Percentiles rank a stretch among this genome's conserved stretches.
phyloP scores from a whole-genome alignment of 176 grass and related monocot species.

The Musa acuminata region DNA sequence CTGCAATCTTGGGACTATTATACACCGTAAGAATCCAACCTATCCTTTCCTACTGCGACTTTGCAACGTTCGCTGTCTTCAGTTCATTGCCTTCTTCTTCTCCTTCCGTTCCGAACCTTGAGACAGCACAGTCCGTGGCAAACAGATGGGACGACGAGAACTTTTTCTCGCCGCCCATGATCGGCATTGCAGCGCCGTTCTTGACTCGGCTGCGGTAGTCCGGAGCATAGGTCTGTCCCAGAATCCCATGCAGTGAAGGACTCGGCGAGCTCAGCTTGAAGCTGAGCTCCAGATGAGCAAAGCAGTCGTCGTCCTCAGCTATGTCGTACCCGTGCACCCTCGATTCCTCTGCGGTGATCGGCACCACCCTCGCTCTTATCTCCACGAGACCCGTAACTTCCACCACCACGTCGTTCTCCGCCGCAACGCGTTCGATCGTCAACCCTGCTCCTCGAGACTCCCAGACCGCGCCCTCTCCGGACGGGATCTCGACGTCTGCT shows the following conservation, averaged over 20 bases:
- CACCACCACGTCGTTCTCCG: slow-evolving; percentile 1
- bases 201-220: slow-evolving; percentile 26
- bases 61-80: no score
- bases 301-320: slow-evolving; percentile 15
- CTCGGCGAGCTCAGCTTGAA: slow-evolving; percentile 27
- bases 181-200: slow-evolving; percentile 26
- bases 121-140: slow-evolving; percentile 29
- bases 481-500: background rate
- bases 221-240: slow-evolving; percentile 32
- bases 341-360: slow-evolving; percentile 11
- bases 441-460: background rate
- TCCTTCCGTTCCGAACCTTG: slow-evolving; percentile 15
- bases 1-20: no score
- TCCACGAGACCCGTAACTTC: background rate
- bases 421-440: background rate
- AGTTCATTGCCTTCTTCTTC: background rate
- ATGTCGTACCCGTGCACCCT: slow-evolving; percentile 28
- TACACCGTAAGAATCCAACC: no score
- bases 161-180: slow-evolving; percentile 31
- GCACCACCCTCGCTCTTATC: slow-evolving; percentile 7
- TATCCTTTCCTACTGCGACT: no score
- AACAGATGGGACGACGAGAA: slow-evolving; percentile 29
- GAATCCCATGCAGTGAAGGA: slow-evolving; percentile 21
- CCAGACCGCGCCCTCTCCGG: background rate
- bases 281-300: slow-evolving; percentile 26